phyloP scores from a whole-genome alignment of 2,329 filamentous ascomycete species.

The Metarhizium humberi region DNA sequence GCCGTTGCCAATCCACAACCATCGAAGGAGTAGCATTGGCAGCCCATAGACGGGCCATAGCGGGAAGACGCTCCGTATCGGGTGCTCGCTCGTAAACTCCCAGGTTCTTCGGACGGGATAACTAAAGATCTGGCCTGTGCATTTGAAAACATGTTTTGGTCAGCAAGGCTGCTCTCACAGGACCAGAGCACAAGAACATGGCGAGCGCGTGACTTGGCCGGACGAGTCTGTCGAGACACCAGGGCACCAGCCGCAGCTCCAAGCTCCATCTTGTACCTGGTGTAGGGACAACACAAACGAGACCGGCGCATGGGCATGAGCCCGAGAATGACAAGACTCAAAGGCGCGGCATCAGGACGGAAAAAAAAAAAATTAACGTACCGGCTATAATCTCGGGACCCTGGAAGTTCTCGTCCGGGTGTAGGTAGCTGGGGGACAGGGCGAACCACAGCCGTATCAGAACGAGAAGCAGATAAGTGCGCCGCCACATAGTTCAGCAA shows the following conservation, averaged over 20 bases:
- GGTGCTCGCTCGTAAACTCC: constrained; percentile 85
- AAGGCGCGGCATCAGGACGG: neutral
- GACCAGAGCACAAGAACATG: neutral
- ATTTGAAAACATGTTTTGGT: neutral
- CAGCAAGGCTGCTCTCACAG: neutral
- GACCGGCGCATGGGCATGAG: neutral
- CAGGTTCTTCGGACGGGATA: constrained; percentile 87
- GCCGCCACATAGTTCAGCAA: constrained; percentile 67
- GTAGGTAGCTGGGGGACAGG: constrained; percentile 87
- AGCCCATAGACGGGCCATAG: constrained; percentile 92
- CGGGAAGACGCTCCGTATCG: constrained; percentile 92
- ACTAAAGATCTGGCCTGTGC: constrained; percentile 76
- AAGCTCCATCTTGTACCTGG: neutral
- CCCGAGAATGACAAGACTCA: neutral
- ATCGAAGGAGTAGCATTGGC: constrained; percentile 86
- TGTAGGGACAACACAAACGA: no score
- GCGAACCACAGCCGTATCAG: constrained; percentile 90
- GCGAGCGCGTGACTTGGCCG: neutral
- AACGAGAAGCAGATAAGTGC: constrained; percentile 76
- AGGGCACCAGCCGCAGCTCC: neutral
- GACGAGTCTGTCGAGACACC: neutral
- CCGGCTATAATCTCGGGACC: constrained; percentile 95
- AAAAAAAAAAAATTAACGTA: constrained; percentile 40
- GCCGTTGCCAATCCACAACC: constrained; percentile 83
- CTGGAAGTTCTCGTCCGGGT: constrained; percentile 98